These are phyloP conservation scores for Stipa capillata DNA, from an alignment of 176 grass and related monocot genomes.

Conservation along the genomic window DNA sequence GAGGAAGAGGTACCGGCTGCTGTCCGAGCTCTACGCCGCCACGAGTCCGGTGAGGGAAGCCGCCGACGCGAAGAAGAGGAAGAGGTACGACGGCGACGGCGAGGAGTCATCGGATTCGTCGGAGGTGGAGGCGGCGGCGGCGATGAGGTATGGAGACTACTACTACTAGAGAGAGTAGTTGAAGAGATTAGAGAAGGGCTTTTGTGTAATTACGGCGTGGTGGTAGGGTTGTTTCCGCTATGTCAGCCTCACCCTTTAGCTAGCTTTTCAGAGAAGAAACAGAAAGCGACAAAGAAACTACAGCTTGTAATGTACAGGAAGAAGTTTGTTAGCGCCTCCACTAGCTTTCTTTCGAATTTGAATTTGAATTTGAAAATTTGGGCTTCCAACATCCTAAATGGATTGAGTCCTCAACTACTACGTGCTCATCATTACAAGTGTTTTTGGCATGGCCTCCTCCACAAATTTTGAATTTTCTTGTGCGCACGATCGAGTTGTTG, in stretches of 20 bases:
- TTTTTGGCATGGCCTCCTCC: neutral
- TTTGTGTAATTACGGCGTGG: conserved; percentile 12
- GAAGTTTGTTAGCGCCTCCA: neutral
- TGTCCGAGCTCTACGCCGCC: conserved; percentile 43
- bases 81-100: neutral
- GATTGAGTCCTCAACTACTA: no score
- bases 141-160: neutral
- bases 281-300: conserved; percentile 15
- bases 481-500: neutral
- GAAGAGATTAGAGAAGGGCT: neutral
- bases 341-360: neutral
- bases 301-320: conserved; percentile 15
- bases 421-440: neutral
- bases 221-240: neutral
- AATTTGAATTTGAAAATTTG: neutral
- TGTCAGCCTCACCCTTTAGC: neutral
- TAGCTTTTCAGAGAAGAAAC: conserved; percentile 25
- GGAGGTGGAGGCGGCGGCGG: neutral
- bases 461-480: neutral
- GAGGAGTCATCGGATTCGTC: neutral
- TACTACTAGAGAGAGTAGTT: neutral
- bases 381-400: neutral
- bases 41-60: neutral
- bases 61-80: conserved; percentile 39
- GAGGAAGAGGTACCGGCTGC: conserved; percentile 33